Conservation (phyloP, 2,329 filamentous ascomycete species). For the Pseudopyricularia cyperi region DNA sequence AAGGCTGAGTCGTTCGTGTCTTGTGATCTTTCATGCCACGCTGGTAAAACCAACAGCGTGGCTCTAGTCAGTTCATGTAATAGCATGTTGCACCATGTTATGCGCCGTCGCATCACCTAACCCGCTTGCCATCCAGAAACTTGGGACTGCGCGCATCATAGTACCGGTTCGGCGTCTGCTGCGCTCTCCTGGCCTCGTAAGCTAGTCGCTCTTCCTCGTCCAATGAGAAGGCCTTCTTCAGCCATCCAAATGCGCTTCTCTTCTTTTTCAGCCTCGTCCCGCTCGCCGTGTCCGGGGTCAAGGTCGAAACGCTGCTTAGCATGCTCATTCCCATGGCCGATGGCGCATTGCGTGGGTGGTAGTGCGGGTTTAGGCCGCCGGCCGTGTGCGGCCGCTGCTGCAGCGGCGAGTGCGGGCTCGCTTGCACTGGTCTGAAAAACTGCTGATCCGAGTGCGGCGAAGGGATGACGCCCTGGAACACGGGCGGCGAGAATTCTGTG, state of each 20-base stretch:
- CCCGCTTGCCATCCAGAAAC: conserved; percentile 42
- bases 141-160: conserved; percentile 36
- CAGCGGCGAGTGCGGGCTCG: conserved; percentile 49
- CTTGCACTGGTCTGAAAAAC: conserved; percentile 48
- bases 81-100: too few species aligned
- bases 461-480: conserved; percentile 24
- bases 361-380: conserved; percentile 20
- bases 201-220: conserved; percentile 49
- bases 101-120: conserved; percentile 12
- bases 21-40: too few species aligned
- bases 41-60: too few species aligned
- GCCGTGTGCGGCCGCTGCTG: conserved; percentile 47
- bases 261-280: conserved; percentile 45
- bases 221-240: conserved; percentile 54
- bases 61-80: too few species aligned
- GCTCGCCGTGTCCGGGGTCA: conserved; percentile 25
- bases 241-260: conserved; percentile 53
- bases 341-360: conserved; percentile 34
- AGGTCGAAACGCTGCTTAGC: conserved; percentile 39
- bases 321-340: conserved; percentile 45
- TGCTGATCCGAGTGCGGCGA: conserved; percentile 41
- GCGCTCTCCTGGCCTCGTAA: conserved; percentile 42
- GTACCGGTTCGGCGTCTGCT: conserved; percentile 31
- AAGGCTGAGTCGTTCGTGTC: too few species aligned
- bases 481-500: conserved; percentile 22